phyloP scores from a whole-genome alignment of 2,329 filamentous ascomycete species.

The Pestalotiopsis sp. region DNA sequence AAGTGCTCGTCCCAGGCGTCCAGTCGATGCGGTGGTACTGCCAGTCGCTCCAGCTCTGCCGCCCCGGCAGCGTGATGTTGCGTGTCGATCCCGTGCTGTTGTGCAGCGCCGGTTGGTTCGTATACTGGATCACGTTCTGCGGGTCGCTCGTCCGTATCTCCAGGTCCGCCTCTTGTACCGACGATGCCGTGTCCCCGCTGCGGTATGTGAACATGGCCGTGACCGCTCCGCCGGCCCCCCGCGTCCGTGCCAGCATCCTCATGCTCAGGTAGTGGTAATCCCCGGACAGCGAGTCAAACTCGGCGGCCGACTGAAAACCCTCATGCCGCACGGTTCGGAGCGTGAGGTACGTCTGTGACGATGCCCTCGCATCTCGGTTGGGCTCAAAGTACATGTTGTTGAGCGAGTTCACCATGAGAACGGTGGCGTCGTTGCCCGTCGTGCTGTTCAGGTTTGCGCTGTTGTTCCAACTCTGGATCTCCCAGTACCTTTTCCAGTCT shows the following conservation, averaged over 20 bases:
- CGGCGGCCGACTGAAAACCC: conserved; percentile 49
- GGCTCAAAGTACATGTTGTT: conserved; percentile 50
- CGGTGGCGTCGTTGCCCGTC: conserved; percentile 30
- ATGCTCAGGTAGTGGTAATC: conserved; percentile 45
- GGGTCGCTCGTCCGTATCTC: conserved; percentile 44
- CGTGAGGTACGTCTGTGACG: conserved; percentile 48
- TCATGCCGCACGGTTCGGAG: conserved; percentile 48
- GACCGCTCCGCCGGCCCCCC: conserved; percentile 49
- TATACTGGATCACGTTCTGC: conserved; percentile 43
- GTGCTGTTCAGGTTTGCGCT: conserved; percentile 21
- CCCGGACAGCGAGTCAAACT: conserved; percentile 44
- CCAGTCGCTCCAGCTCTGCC: conserved; percentile 47
- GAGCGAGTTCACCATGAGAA: conserved; percentile 40
- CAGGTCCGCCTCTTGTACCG: conserved; percentile 40
- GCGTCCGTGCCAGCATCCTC: conserved; percentile 54
- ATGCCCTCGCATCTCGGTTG: conserved; percentile 35
- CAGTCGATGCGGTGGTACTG: conserved; percentile 55
- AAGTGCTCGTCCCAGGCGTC: conserved; percentile 46
- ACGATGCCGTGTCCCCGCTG: conserved; percentile 15
- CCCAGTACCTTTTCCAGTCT: conserved; percentile 34
- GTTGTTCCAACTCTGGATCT: conserved; percentile 40
- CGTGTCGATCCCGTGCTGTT: conserved; percentile 44
- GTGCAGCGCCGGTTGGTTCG: conserved; percentile 50
- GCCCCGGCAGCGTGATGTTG: conserved; percentile 38
- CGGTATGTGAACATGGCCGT: conserved; percentile 58